Percentiles rank a stretch among this genome's conserved stretches.
Evolutionary conservation across 306 rosid genomes (phyloP).

Genomic region (Canavalia gladiata): DNA sequence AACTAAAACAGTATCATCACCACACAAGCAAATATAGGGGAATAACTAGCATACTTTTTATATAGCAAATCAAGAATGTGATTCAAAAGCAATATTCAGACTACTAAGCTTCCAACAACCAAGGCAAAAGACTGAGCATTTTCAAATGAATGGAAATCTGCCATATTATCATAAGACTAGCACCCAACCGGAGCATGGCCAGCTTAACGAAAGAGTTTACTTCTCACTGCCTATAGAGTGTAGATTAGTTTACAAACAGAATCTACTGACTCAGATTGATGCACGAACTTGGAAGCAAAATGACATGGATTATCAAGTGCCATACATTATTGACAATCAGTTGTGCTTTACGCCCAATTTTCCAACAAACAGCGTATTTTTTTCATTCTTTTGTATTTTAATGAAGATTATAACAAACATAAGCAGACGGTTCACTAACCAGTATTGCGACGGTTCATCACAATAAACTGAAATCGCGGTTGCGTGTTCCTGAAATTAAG

Average conservation of each 20-base stretch:
- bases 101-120: constrained; percentile 18
- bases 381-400: neutral
- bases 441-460: constrained; percentile 72
- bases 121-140: neutral
- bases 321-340: constrained; percentile 6
- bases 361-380: neutral
- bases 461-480: constrained; percentile 74
- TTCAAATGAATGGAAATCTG: neutral
- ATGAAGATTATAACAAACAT: neutral
- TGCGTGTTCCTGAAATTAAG: constrained; percentile 63
- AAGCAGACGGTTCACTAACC: constrained; percentile 52
- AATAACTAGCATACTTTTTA: constrained; percentile 1
- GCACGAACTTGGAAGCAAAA: neutral
- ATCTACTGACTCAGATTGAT: constrained; percentile 4
- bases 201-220: neutral
- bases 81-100: neutral
- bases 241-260: constrained; percentile 6
- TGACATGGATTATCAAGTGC: neutral
- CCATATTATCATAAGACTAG: neutral
- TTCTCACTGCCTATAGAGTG: neutral
- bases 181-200: neutral
- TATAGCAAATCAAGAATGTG: constrained; percentile 29
- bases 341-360: neutral
- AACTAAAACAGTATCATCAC: constrained; percentile 10
- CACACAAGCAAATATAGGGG: neutral